Evolutionary conservation across 306 rosid genomes (phyloP).

Genomic region (Cucurbita maxima): DNA sequence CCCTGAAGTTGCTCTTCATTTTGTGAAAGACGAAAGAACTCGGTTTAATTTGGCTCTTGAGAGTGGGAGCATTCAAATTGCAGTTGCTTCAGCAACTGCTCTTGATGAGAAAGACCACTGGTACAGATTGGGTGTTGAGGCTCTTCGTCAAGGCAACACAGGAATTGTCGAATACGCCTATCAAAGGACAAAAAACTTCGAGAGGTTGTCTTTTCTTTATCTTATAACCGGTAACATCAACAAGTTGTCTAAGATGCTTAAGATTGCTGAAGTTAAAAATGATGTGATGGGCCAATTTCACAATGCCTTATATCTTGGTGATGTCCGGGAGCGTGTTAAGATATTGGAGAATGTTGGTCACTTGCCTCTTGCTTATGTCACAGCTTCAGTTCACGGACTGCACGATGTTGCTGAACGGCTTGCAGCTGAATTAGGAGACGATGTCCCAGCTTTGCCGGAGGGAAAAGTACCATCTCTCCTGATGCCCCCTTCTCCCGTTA

Average conservation of each 20-base stretch:
- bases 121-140: conserved; percentile 85
- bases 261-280: conserved; percentile 88
- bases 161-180: conserved; percentile 91
- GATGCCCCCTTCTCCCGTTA: conserved; percentile 60
- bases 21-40: conserved; percentile 84
- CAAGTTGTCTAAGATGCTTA: conserved; percentile 85
- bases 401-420: conserved; percentile 69
- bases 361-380: conserved; percentile 69
- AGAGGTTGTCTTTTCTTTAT: conserved; percentile 83
- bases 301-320: conserved; percentile 77
- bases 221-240: conserved; percentile 71
- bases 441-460: conserved; percentile 57
- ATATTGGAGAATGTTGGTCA: conserved; percentile 85
- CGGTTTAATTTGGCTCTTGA: conserved; percentile 82
- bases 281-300: conserved; percentile 98
- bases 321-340: conserved; percentile 63
- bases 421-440: conserved; percentile 66
- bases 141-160: conserved; percentile 89
- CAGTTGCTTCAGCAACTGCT: conserved; percentile 84
- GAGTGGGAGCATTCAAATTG: conserved; percentile 90
- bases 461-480: conserved; percentile 62
- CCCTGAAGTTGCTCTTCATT: conserved; percentile 93
- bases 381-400: conserved; percentile 72
- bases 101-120: conserved; percentile 92
- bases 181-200: conserved; percentile 86